Conservation (phyloP, 2,329 filamentous ascomycete species). For the Leptographium flavum region DNA sequence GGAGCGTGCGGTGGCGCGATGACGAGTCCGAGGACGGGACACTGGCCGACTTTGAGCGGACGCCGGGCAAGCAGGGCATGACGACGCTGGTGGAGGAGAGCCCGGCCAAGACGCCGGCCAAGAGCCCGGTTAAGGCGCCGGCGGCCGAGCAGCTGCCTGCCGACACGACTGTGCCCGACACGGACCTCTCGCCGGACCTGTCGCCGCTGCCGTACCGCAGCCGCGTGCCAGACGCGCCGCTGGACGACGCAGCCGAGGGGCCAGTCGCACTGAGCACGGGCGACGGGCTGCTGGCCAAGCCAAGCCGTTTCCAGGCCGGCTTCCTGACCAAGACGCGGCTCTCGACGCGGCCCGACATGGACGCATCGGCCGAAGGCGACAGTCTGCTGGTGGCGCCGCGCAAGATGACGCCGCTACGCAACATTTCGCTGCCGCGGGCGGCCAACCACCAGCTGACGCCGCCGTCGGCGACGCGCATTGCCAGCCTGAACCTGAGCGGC, state of each 20-base stretch:
- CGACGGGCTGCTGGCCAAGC: conserved; percentile 28
- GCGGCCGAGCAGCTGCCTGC: too few species aligned
- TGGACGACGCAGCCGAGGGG: conserved; percentile 26
- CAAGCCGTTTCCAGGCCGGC: conserved; percentile 73
- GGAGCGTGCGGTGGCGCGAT: conserved; percentile 82
- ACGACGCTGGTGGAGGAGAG: conserved; percentile 9
- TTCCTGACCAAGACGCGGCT: conserved; percentile 53
- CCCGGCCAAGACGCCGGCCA: not conserved
- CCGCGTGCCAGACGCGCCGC: not conserved
- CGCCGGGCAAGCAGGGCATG: conserved; percentile 59
- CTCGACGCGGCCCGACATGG: conserved; percentile 10
- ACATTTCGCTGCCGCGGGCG: conserved; percentile 32
- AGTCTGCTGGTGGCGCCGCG: conserved; percentile 8
- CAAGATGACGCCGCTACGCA: conserved; percentile 29
- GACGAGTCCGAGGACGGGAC: conserved; percentile 72
- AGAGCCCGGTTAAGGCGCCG: too few species aligned
- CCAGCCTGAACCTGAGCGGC: conserved; percentile 9
- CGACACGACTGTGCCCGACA: not conserved
- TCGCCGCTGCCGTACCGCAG: conserved; percentile 6
- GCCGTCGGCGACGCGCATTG: conserved; percentile 20
- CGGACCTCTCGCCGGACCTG: conserved; percentile 31
- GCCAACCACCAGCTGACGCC: conserved; percentile 34
- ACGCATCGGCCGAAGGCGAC: too few species aligned
- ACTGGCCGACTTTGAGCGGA: conserved; percentile 82
- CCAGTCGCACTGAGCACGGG: conserved; percentile 39